Percentiles rank a stretch among this genome's conserved stretches.
Conservation (phyloP, 306 rosid species). For the Mimosa pudica region DNA sequence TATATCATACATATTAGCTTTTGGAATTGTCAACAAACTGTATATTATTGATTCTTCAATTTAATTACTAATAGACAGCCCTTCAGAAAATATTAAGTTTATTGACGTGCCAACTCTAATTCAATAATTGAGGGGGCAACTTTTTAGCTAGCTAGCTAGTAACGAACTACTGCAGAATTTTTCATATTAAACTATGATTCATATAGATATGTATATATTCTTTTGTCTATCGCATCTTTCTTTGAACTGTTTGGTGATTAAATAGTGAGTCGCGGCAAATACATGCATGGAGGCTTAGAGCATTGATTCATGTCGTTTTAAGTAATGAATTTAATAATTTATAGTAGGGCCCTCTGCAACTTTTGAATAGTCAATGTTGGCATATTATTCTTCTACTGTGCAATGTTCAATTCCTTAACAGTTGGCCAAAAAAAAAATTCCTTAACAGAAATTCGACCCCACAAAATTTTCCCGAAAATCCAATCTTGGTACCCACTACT, state of each 20-base stretch:
- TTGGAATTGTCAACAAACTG: not conserved
- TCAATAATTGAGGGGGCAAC: not conserved
- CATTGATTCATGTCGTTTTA: not conserved
- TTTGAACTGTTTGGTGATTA: not conserved
- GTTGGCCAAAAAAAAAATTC: no score
- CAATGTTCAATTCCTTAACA: not conserved
- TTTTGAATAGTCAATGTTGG: constrained; percentile 14
- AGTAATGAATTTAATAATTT: not conserved
- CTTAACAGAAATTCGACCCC: not conserved
- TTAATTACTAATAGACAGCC: not conserved
- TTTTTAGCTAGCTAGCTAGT: not conserved
- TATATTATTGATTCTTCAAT: not conserved
- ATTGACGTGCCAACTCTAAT: not conserved
- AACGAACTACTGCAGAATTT: not conserved
- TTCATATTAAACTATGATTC: not conserved
- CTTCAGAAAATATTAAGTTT: not conserved
- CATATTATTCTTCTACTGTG: not conserved
- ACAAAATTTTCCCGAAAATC: not conserved
- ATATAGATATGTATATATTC: not conserved
- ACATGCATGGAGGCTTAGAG: not conserved
- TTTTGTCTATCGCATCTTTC: not conserved
- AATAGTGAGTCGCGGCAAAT: not conserved
- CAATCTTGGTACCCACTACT: not conserved
- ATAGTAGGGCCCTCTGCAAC: not conserved
- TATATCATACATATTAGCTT: not conserved